Percentiles rank a stretch among this genome's conserved stretches.
Evolutionary conservation across 2,329 filamentous ascomycete genomes (phyloP).

Genomic region (Alternaria novae-zelandiae): DNA sequence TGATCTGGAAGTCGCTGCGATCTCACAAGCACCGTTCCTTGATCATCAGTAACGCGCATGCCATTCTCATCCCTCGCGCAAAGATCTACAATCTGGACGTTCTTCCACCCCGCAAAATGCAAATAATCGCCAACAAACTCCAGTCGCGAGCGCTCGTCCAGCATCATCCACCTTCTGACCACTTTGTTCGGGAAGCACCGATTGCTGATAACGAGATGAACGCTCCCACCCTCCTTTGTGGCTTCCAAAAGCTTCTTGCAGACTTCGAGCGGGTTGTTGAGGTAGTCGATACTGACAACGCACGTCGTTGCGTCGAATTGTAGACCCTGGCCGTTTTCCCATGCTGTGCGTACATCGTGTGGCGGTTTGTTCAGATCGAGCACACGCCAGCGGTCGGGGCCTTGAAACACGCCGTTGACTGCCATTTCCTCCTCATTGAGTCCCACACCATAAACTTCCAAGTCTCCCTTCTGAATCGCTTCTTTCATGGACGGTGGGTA

Average conservation of each 20-base stretch:
- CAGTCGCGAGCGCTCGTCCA: conserved; percentile 55
- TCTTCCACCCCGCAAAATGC: conserved; percentile 58
- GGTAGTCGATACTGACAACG: conserved; percentile 60
- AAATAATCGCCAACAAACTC: conserved; percentile 60
- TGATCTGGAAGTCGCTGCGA: conserved; percentile 21
- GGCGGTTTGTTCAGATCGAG: conserved; percentile 53
- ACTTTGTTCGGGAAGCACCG: conserved; percentile 63
- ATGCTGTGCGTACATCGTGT: conserved; percentile 35
- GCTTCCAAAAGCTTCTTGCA: conserved; percentile 50
- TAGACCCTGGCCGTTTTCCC: conserved; percentile 2
- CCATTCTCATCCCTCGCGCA: conserved; percentile 48
- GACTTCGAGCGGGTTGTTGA: conserved; percentile 55
- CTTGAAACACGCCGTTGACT: conserved; percentile 45
- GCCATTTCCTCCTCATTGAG: conserved; percentile 57
- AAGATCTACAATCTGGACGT: conserved; percentile 62
- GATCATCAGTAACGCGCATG: conserved; percentile 28
- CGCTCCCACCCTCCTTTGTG: conserved; percentile 51
- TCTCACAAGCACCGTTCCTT: conserved; percentile 20
- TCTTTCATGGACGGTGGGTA: conserved; percentile 47
- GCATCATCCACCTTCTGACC: conserved; percentile 55
- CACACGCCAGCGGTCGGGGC: conserved; percentile 38
- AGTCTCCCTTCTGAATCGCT: conserved; percentile 36
- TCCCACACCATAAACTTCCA: conserved; percentile 56
- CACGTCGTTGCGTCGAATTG: conserved; percentile 57
- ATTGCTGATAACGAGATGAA: conserved; percentile 61